A percentile compares a stretch with the other conserved stretches of the same genome.
These are phyloP conservation scores for Ustilago bromivora DNA, from an alignment of 1,284 basidiomycete genomes.

Conservation along the genomic window DNA sequence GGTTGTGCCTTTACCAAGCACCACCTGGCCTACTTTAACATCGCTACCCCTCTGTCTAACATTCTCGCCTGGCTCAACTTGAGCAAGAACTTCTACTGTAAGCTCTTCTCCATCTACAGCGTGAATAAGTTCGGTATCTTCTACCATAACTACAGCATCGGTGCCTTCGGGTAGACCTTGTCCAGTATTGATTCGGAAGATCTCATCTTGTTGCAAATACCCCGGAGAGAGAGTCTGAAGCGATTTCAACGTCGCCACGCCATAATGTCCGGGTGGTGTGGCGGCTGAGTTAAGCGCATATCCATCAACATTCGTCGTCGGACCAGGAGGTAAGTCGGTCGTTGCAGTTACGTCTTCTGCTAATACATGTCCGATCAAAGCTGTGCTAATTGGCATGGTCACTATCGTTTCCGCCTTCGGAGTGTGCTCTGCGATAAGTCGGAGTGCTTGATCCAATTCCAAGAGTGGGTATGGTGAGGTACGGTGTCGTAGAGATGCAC, in stretches of 20 bases:
- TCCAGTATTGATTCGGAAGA: constrained; percentile 65
- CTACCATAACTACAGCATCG: constrained; percentile 88
- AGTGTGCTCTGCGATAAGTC: constrained; percentile 74
- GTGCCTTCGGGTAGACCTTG: constrained; percentile 79
- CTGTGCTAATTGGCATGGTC: constrained; percentile 65
- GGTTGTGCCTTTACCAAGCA: constrained; percentile 76
- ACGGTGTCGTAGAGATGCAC: constrained; percentile 41
- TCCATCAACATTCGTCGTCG: constrained; percentile 86
- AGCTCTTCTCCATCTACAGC: constrained; percentile 75
- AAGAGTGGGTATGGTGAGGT: constrained; percentile 82
- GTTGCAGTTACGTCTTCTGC: constrained; percentile 80
- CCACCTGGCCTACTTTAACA: constrained; percentile 77
- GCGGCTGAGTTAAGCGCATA: constrained; percentile 76
- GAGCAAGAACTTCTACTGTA: constrained; percentile 77
- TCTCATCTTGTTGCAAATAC: constrained; percentile 26
- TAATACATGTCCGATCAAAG: constrained; percentile 77
- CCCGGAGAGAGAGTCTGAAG: constrained; percentile 9
- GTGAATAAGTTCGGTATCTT: constrained; percentile 83
- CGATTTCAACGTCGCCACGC: constrained; percentile 75
- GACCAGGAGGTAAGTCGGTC: constrained; percentile 71
- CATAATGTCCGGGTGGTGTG: constrained; percentile 75
- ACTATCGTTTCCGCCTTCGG: constrained; percentile 26
- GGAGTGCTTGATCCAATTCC: constrained; percentile 77
- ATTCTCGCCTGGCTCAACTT: constrained; percentile 79
- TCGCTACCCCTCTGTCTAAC: constrained; percentile 81